Evolutionary conservation across 352 stramenopile genomes (phyloP), one percentile per base, ranked within the genome.

Genomic region (Lagenidium sp.): DNA sequence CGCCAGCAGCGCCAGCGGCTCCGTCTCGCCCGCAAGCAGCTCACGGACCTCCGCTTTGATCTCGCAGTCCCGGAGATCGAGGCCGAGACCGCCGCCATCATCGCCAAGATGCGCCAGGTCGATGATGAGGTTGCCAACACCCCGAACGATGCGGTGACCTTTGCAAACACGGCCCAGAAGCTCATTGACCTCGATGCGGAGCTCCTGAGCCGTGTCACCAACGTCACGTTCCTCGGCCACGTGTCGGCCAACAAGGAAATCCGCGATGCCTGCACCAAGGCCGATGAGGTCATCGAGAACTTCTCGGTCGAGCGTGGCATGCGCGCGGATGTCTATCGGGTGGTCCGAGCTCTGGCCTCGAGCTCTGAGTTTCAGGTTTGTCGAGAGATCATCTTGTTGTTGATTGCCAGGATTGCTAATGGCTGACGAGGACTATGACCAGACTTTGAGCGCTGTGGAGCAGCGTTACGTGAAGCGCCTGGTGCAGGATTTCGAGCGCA

Each of bases 141-240:
- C 19, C 41, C 60, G 22, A 41, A 64, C 6, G 40, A 56, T 1
- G 31, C 49, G 0, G 63, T 76, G 19, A 85, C 61, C 12, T 94
- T 85, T 44, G 67, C 55, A 16, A 86, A 65, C 41, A 76, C 75
- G n/a, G 70, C 82, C 44, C 67, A 85, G 54, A 85, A 78, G 54
- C 57, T 94, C 41, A 75, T 81, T 35, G 76, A 91, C 21, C 56
- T 91, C 29, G 81, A 94, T 49, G 81, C 75, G 47, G 85, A 94
- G 51, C 84, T 91, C 60, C 70, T 91, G 47, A 81, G 63, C 41
- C 74, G 78, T 37, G 62, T 94, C 28, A 85, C 66, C 13, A 88
- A 87, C 41, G 74, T 86, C 42, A 94, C 82, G 37, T 94, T 95
- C 57, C 56, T 94, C 24, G 72, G 82, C 18, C 78, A 94, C 54